Evolutionary conservation across 1,284 basidiomycete species (phyloP).

Genomic region (Boletus smithii): DNA sequence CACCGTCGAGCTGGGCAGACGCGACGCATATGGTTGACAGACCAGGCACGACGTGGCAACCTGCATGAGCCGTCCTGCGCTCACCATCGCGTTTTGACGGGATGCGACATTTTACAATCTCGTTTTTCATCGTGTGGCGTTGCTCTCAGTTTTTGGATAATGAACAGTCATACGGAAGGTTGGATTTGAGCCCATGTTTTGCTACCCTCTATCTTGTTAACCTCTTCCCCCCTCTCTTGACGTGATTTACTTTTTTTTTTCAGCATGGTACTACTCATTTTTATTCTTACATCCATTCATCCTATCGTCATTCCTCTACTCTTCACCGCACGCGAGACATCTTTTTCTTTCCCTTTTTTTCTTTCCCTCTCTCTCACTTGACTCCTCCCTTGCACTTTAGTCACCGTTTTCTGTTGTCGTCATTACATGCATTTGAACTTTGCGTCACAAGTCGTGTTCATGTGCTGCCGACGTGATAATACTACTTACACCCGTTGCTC

Average conservation of each 20-base stretch:
- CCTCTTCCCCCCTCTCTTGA: too few species aligned
- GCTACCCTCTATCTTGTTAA: background rate
- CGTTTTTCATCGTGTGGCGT: too few species aligned
- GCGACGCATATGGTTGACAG: conserved; percentile 41
- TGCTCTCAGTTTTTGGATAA: conserved; percentile 13
- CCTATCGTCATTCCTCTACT: conserved; percentile 2
- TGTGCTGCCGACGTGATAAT: conserved; percentile 16
- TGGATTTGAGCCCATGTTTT: conserved; percentile 11
- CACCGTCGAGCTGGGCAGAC: conserved; percentile 39
- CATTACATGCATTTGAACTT: conserved; percentile 13
- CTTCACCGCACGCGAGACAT: background rate
- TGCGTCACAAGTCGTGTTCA: conserved; percentile 5
- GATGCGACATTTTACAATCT: too few species aligned
- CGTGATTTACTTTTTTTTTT: too few species aligned
- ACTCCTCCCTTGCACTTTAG: conserved; percentile 11
- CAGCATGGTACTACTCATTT: background rate
- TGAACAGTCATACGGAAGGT: conserved; percentile 7
- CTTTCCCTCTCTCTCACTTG: too few species aligned
- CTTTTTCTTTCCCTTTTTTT: background rate
- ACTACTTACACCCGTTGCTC: conserved; percentile 1
- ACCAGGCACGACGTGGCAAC: conserved; percentile 23
- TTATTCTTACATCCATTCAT: conserved; percentile 18
- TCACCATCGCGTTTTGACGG: too few species aligned
- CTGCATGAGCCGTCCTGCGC: conserved; percentile 21
- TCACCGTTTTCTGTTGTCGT: conserved; percentile 12